Base-by-base conservation (phyloP, 371 early-diverging fungal species). In the Sporodiniella umbellata region DNA sequence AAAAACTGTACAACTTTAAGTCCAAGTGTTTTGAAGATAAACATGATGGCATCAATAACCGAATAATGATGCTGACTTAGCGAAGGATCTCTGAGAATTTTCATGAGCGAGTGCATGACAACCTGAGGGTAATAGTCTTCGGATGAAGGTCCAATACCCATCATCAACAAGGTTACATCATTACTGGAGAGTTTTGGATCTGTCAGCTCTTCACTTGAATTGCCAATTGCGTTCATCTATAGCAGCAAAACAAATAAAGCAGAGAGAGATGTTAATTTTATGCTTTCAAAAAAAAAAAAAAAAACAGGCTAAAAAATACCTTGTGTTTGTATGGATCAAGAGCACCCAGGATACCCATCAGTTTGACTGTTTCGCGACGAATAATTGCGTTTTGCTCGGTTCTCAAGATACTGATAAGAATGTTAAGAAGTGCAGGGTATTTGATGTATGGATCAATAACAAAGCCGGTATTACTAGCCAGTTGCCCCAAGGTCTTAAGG, bases 261-360 rank as follows among this genome's bases (percentile, higher is more conserved):
- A n/a, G n/a, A n/a, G n/a, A n/a, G n/a, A n/a, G n/a, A n/a, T n/a
- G n/a, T n/a, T n/a, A n/a, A n/a, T n/a, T n/a, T n/a, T n/a, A n/a
- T n/a, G n/a, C n/a, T n/a, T n/a, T n/a, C n/a, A n/a, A n/a, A n/a
- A n/a, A n/a, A n/a, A n/a, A n/a, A n/a, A n/a, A n/a, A n/a, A n/a
- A n/a, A n/a, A n/a, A n/a, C n/a, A n/a, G n/a, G n/a, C n/a, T n/a
- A n/a, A n/a, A n/a, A n/a, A n/a, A n/a, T 62, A 90, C 85, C 80
- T 90, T 93, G 70, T 93, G 90, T 46, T 83, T 76, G 64, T 95
- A 94, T 15, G 99, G 97, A 80, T 96, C 97, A 17, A 98, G 66
- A 1, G 99, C 99, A 39, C 99, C 99, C 10, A 98, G 68, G 22
- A 93, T 92, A 54, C 99, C 99, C 61, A 98, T 83, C 15, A 92